Percentiles rank a stretch among this genome's conserved stretches.
These are phyloP conservation scores for Rhodomyrtus tomentosa DNA, from an alignment of 345 rosid genomes.

Conservation along the genomic window DNA sequence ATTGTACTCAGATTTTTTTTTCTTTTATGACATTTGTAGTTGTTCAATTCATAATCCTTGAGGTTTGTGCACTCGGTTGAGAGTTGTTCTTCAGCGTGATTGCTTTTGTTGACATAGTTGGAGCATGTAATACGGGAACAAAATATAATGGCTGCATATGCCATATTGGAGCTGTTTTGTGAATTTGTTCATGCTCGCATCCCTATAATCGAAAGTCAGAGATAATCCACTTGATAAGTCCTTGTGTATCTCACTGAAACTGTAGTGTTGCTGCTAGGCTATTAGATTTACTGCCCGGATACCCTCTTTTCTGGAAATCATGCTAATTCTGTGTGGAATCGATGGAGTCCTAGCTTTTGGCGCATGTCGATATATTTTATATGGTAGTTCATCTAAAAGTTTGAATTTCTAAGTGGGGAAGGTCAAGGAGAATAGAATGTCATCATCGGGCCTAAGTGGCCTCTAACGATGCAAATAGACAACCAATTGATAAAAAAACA, in stretches of 20 bases:
- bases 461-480: not conserved
- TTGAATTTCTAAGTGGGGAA: not conserved
- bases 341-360: not conserved
- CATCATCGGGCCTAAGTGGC: not conserved
- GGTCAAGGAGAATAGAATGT: not conserved
- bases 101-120: slow-evolving; percentile 35
- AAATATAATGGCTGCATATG: slow-evolving; percentile 76
- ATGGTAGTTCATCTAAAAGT: not conserved
- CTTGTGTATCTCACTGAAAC: not conserved
- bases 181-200: slow-evolving; percentile 84
- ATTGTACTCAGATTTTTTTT: not conserved
- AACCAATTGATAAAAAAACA: not conserved
- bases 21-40: not conserved
- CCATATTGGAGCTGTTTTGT: slow-evolving; percentile 55
- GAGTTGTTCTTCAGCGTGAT: not conserved
- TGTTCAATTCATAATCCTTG: not conserved
- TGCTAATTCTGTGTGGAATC: not conserved
- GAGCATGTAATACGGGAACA: slow-evolving; percentile 84
- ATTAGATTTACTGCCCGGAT: not conserved
- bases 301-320: not conserved
- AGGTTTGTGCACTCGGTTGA: not conserved
- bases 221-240: slow-evolving; percentile 23
- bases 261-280: not conserved
- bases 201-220: slow-evolving; percentile 73
- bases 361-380: not conserved